These are phyloP conservation scores for Colletotrichum magnum DNA, from an alignment of 2,329 filamentous ascomycete species.

Conservation along the genomic window DNA sequence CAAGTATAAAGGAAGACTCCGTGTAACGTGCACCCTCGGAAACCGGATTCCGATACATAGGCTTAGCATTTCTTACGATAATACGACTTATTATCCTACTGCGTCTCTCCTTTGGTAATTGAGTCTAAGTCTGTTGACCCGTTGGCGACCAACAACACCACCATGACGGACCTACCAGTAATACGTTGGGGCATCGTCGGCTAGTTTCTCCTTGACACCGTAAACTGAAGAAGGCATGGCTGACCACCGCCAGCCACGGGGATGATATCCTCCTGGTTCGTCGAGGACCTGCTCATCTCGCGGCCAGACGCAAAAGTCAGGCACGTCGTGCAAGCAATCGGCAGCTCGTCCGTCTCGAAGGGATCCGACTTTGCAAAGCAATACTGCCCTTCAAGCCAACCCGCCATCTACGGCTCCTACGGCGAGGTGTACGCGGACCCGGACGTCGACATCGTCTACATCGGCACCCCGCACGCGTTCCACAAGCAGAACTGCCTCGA, in stretches of 20 bases:
- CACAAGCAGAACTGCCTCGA: conserved; percentile 60
- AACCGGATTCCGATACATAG: neutral
- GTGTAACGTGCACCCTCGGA: neutral
- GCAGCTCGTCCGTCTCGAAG: conserved; percentile 56
- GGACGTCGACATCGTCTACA: conserved; percentile 60
- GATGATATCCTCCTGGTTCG: conserved; percentile 59
- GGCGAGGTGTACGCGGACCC: conserved; percentile 56
- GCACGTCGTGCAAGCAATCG: conserved; percentile 59
- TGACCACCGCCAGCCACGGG: conserved; percentile 47
- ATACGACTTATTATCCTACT: neutral
- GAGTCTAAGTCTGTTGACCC: too few relatives aligned
- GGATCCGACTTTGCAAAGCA: conserved; percentile 55
- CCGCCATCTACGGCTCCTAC: conserved; percentile 56
- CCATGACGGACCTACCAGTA: conserved; percentile 38
- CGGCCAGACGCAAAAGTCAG: conserved; percentile 53
- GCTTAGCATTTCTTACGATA: neutral
- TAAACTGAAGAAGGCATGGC: neutral
- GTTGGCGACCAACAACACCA: neutral
- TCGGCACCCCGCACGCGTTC: conserved; percentile 60
- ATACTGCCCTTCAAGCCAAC: conserved; percentile 45
- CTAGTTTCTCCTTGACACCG: neutral
- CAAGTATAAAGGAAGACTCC: neutral
- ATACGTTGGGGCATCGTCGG: conserved; percentile 53
- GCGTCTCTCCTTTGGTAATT: too few relatives aligned
- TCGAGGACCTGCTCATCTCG: conserved; percentile 55